These are phyloP conservation scores for Capsicum baccatum DNA, from an alignment of 257 asterid genomes.

Conservation along the genomic window DNA sequence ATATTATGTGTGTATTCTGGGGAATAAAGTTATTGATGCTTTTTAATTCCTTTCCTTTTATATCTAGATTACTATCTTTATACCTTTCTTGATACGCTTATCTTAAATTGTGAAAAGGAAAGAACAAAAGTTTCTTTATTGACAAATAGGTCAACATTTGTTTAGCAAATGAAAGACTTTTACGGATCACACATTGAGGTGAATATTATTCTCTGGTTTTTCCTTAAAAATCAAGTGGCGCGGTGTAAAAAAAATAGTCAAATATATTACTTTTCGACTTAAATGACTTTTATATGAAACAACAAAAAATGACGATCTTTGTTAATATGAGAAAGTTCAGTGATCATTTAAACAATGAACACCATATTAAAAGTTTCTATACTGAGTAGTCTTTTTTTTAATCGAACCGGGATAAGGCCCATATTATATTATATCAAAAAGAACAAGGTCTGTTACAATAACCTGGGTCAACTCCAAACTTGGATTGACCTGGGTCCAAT, in stretches of 20 bases:
- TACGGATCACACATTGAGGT: not conserved
- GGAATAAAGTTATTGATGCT: constrained; percentile 7
- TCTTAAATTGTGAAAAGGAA: not conserved
- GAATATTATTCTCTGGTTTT: not conserved
- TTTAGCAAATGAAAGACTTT: not conserved
- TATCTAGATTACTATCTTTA: not conserved
- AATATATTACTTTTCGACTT: not conserved
- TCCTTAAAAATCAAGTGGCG: not conserved
- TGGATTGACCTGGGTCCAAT: no score
- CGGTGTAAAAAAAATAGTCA: not conserved
- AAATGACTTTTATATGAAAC: not conserved
- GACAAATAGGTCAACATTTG: not conserved
- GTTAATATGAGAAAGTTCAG: not conserved
- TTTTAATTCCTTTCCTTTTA: not conserved
- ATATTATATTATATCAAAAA: no score
- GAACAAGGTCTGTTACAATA: no score
- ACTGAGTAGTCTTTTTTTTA: no score
- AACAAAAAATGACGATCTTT: not conserved
- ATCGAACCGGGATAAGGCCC: no score
- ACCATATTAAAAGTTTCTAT: not conserved
- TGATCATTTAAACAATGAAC: not conserved
- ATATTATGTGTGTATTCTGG: not conserved
- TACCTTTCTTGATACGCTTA: not conserved
- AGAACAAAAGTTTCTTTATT: not conserved
- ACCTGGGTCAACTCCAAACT: no score